Conservation (phyloP, 208 protist species). For the Trypanosoma cruzi region DNA sequence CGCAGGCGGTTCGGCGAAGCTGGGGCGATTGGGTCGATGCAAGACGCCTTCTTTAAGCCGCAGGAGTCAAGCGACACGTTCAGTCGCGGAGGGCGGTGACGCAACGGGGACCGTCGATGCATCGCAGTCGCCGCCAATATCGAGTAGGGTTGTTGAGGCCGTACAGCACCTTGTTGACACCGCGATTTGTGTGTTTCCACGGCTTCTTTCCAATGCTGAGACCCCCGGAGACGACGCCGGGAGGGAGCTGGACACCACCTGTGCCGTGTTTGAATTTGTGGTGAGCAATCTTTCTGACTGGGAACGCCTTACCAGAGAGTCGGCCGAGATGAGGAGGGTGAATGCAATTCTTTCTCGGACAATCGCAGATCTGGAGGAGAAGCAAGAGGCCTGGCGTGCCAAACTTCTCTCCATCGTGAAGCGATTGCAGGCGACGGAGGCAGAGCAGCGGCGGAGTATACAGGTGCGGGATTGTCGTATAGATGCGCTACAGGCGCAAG, state of each 20-base stretch:
- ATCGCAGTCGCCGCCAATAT: neutral
- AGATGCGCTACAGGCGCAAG: neutral
- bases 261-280: slow-evolving; percentile 10
- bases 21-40: neutral
- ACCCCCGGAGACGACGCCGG: neutral
- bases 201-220: neutral
- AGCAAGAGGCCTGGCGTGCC: slow-evolving; percentile 6
- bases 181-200: slow-evolving; percentile 12
- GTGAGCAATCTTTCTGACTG: slow-evolving; percentile 3
- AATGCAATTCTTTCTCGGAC: slow-evolving; percentile 7
- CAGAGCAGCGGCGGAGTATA: neutral
- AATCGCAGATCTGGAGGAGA: slow-evolving; percentile 2
- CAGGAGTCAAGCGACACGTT: neutral
- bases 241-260: neutral
- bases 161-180: slow-evolving; percentile 2
- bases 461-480: neutral
- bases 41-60: slow-evolving; percentile 15
- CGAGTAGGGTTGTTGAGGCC: neutral
- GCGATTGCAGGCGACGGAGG: neutral
- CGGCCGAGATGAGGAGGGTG: neutral
- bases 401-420: slow-evolving; percentile 1
- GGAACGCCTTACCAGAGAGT: slow-evolving; percentile 1
- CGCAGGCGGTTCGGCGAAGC: neutral
- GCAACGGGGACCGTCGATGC: neutral
- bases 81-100: neutral